Percentiles rank a stretch among this genome's conserved stretches.
Evolutionary conservation across 1,139 yeast genomes (phyloP).

Genomic region (Nakaseomyces uthaithaninus): DNA sequence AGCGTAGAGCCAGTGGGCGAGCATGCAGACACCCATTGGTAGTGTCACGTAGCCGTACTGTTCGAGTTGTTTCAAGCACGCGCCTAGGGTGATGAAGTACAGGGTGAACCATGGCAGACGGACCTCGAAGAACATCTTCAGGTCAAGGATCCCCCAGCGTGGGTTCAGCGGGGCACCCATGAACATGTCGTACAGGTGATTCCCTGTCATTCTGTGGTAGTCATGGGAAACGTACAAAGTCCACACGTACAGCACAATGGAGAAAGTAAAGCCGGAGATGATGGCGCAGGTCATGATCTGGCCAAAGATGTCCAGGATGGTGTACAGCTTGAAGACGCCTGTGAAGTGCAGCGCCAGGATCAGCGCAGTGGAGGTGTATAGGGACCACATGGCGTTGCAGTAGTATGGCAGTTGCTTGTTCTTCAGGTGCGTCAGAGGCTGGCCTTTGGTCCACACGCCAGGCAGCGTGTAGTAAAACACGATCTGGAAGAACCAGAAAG

Average conservation of each 20-base stretch:
- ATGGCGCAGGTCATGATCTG: constrained; percentile 91
- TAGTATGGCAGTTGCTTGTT: constrained; percentile 78
- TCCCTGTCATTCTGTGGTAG: constrained; percentile 86
- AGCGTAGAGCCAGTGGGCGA: constrained; percentile 91
- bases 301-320: constrained; percentile 74
- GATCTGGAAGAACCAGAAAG: constrained; percentile 64
- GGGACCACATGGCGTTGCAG: constrained; percentile 84
- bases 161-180: constrained; percentile 98
- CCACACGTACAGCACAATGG: constrained; percentile 54
- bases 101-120: constrained; percentile 94
- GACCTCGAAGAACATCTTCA: constrained; percentile 95
- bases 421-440: constrained; percentile 74
- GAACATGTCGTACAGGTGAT: constrained; percentile 80
- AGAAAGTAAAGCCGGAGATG: constrained; percentile 58
- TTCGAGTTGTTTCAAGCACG: constrained; percentile 72
- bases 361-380: constrained; percentile 58
- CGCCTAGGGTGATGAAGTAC: constrained; percentile 67
- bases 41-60: constrained; percentile 70
- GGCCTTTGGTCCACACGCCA: constrained; percentile 92
- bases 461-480: constrained; percentile 80
- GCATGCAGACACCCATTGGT: constrained; percentile 63
- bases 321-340: constrained; percentile 63
- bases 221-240: constrained; percentile 61
- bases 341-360: constrained; percentile 60
- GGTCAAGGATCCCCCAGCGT: constrained; percentile 81